Evolutionary conservation across 2,329 filamentous ascomycete genomes (phyloP).

Genomic region (Monosporascus sp.): DNA sequence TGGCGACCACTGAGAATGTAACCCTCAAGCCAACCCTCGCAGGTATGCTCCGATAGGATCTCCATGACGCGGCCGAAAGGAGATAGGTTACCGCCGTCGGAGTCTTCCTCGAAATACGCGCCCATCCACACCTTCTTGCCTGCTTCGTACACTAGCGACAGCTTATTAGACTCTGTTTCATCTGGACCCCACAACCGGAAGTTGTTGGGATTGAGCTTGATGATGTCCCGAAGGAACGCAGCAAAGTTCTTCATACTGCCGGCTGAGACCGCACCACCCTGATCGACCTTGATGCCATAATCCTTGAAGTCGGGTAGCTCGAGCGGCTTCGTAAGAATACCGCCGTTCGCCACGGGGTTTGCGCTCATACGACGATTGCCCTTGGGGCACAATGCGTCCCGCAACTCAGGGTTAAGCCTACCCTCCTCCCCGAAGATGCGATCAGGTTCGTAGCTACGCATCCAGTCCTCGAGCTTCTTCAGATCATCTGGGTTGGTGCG

Average conservation of each 20-base stretch:
- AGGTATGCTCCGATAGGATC: constrained; percentile 77
- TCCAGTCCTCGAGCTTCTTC: constrained; percentile 68
- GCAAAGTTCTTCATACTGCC: constrained; percentile 69
- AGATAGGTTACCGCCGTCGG: constrained; percentile 67
- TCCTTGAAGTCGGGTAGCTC: constrained; percentile 64
- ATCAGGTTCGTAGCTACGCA: constrained; percentile 71
- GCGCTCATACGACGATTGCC: constrained; percentile 69
- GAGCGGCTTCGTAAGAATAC: constrained; percentile 60
- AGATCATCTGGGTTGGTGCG: constrained; percentile 60
- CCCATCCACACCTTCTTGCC: constrained; percentile 78
- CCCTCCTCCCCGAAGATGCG: constrained; percentile 63
- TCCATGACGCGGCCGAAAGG: constrained; percentile 71
- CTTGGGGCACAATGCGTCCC: constrained; percentile 55
- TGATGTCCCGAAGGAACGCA: constrained; percentile 60
- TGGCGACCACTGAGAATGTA: constrained; percentile 72
- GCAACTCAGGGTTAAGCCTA: constrained; percentile 55
- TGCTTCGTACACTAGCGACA: constrained; percentile 64
- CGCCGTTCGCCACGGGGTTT: constrained; percentile 71
- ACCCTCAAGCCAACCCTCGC: constrained; percentile 76
- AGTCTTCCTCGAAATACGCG: constrained; percentile 72
- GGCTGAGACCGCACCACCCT: constrained; percentile 49
- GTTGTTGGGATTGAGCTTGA: constrained; percentile 57
- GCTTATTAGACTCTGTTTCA: constrained; percentile 78
- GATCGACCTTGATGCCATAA: constrained; percentile 59
- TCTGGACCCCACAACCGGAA: constrained; percentile 77